These are phyloP conservation scores for Fusarium acutatum DNA, from an alignment of 2,329 filamentous ascomycete species.

Conservation along the genomic window DNA sequence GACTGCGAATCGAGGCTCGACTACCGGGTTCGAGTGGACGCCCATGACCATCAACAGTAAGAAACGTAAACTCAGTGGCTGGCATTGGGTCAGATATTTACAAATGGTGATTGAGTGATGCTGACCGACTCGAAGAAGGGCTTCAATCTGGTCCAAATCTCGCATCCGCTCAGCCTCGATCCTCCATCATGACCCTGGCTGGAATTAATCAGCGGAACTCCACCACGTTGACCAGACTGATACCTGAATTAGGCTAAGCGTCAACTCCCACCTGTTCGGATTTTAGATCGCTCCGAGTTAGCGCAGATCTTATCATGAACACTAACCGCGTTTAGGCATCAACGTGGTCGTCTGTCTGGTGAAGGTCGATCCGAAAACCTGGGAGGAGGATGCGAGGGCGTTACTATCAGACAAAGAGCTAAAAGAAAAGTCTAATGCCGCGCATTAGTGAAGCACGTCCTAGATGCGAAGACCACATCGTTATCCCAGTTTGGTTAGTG, in stretches of 20 bases:
- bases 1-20: not conserved
- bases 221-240: not conserved
- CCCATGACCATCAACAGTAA: not conserved
- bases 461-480: not conserved
- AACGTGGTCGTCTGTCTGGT: not conserved
- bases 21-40: not conserved
- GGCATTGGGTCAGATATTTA: not conserved
- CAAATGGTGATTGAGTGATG: fast-evolving
- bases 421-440: not conserved
- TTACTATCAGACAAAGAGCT: not conserved
- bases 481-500: not conserved
- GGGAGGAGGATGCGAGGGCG: not conserved
- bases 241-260: not conserved
- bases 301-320: not conserved
- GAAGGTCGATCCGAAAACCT: not conserved
- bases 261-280: fast-evolving
- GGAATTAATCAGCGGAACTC: not conserved
- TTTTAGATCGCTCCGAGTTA: not conserved
- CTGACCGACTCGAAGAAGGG: not conserved
- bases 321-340: not conserved
- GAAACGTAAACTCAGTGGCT: not conserved
- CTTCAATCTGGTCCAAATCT: not conserved
- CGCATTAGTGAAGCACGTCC: fast-evolving
- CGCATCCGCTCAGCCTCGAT: not conserved
- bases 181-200: not conserved